Conservation (phyloP, 345 rosid genomes). For the Clarkia xantiana region DNA sequence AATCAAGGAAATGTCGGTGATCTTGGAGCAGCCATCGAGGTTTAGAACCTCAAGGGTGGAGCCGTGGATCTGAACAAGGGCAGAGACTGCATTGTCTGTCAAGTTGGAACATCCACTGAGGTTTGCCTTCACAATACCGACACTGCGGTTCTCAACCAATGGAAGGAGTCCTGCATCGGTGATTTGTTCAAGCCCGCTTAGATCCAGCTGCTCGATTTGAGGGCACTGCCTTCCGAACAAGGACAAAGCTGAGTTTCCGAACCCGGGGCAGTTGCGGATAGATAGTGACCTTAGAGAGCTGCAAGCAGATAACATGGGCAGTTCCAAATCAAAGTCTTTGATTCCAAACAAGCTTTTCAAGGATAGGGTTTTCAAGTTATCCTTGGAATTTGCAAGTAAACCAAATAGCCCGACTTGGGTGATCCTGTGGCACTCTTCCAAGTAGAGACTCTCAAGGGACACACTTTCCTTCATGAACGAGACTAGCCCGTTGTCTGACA, state of each 20-base stretch:
- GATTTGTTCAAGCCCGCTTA: slow-evolving; percentile 48
- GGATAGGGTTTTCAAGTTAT: slow-evolving; percentile 52
- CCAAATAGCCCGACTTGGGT: slow-evolving; percentile 79
- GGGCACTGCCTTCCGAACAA: slow-evolving; percentile 68
- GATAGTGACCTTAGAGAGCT: slow-evolving; percentile 43
- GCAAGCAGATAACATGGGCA: slow-evolving; percentile 28
- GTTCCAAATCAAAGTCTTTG: slow-evolving; percentile 32
- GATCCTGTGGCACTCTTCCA: slow-evolving; percentile 93
- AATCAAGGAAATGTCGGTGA: slow-evolving; percentile 49
- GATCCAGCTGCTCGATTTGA: slow-evolving; percentile 47
- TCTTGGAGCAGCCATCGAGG: slow-evolving; percentile 56
- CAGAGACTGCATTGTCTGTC: slow-evolving; percentile 45
- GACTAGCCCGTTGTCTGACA: slow-evolving; percentile 74
- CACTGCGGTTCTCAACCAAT: slow-evolving; percentile 33
- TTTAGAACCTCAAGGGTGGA: slow-evolving; percentile 61
- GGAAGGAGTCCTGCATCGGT: slow-evolving; percentile 68
- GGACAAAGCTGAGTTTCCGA: slow-evolving; percentile 55
- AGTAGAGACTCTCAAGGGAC: slow-evolving; percentile 61
- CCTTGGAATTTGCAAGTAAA: slow-evolving; percentile 55
- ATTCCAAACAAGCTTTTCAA: slow-evolving; percentile 61
- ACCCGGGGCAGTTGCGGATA: slow-evolving; percentile 72
- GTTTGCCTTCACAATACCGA: slow-evolving; percentile 67
- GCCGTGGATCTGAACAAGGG: slow-evolving; percentile 47
- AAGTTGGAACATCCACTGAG: slow-evolving; percentile 58
- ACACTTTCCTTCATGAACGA: slow-evolving; percentile 48